Base-by-base conservation (phyloP, 2,329 filamentous ascomycete species). In the Diaporthe humulicola region DNA sequence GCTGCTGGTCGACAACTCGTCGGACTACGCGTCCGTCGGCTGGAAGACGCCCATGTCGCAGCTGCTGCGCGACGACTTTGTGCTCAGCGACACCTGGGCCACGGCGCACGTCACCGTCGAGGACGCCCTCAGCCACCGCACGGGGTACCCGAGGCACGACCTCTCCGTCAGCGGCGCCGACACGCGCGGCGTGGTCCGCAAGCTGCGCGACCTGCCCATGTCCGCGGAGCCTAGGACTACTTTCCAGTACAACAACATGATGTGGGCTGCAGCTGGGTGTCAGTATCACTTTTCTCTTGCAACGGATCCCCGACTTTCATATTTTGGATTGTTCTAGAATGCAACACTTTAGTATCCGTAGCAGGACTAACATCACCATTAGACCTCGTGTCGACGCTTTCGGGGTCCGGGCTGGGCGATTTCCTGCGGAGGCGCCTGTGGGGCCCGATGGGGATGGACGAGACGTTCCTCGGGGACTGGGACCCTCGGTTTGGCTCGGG, bases 61-160 rank as follows among this genome's bases (percentile, higher is more conserved):
- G 22, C 79, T 91, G 0, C 82, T 91, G 4, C 84, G 84, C 0
- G 86, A 88, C 1, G 89, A 90, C 69, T 91, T 90, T 74, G 85
- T 89, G 1, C 81, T 90, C 15, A 76, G 83, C 17, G 86, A 88
- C 70, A 81, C 83, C 0, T 86, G 84, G 78, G 84, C 85, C 19
- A 90, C 88, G 1, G 70, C 64, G 7, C 84, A 88, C 75, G 79
- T 90, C 54, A 91, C 88, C 0, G 79, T 91, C 9, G 87, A 90
- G 73, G 90, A 92, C 73, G 85, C 88, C 3, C 82, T 89, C 0
- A 85, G 85, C 67, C 89, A 91, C 77, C 84, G 88, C 6, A 88
- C 86, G 0, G 89, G 89, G 14, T 82, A 89, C 74, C 82, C 88
- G 1, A 76, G 82, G 50, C 87, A 86, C 79, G 86, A 88, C 76